phyloP scores from a whole-genome alignment of 371 early-diverging fungal species.

The Syncephalis plumigaleata region DNA sequence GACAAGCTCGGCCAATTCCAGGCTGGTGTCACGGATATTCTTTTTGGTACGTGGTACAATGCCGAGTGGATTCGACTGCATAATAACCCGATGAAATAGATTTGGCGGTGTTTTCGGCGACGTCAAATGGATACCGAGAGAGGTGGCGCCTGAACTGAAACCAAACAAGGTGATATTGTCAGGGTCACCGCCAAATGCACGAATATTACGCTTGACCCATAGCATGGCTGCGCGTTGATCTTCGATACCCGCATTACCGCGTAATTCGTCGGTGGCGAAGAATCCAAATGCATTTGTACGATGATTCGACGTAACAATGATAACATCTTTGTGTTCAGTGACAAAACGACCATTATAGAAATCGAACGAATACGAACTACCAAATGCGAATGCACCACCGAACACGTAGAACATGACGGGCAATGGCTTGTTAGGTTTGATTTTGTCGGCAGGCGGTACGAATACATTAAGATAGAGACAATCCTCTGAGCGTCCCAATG shows the following conservation, averaged over 20 bases:
- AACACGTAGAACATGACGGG: slow-evolving; percentile 12
- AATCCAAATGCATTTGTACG: slow-evolving; percentile 13
- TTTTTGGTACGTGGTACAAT: too few relatives aligned
- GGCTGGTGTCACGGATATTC: too few relatives aligned
- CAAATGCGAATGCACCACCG: slow-evolving; percentile 10
- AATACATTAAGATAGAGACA: slow-evolving; percentile 14
- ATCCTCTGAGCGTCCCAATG: neutral
- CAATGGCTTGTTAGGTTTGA: slow-evolving; percentile 4
- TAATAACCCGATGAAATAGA: slow-evolving; percentile 12
- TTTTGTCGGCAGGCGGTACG: slow-evolving; percentile 4
- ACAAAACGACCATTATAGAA: slow-evolving; percentile 4
- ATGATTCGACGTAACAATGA: slow-evolving; percentile 14
- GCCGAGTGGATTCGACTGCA: slow-evolving; percentile 8
- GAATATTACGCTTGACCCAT: slow-evolving; percentile 25
- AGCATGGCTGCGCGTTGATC: slow-evolving; percentile 18
- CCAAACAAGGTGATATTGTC: slow-evolving; percentile 21
- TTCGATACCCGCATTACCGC: slow-evolving; percentile 13
- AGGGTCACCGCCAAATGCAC: slow-evolving; percentile 22
- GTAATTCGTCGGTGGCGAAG: slow-evolving; percentile 11
- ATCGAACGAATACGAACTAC: slow-evolving; percentile 8
- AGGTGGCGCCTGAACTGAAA: slow-evolving; percentile 26
- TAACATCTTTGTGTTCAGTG: slow-evolving; percentile 4
- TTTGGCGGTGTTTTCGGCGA: slow-evolving; percentile 8
- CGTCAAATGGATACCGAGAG: slow-evolving; percentile 14
- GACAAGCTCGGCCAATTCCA: too few relatives aligned